Evolutionary conservation across 441 rosid species (phyloP).

Genomic region (Aquilaria agallochum): DNA sequence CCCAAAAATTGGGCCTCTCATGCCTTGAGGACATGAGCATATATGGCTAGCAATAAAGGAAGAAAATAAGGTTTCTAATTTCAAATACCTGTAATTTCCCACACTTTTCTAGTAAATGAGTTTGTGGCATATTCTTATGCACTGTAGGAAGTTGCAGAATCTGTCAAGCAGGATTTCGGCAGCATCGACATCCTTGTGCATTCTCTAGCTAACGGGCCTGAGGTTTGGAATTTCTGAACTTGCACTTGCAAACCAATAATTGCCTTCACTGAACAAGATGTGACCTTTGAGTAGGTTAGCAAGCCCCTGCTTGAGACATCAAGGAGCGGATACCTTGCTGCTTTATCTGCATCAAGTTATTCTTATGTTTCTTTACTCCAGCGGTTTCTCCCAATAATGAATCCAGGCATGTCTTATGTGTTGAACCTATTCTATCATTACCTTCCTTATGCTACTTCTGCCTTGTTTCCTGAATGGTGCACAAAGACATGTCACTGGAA

Average conservation of each 20-base stretch:
- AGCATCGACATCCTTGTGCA: conserved; percentile 94
- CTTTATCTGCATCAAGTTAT: conserved; percentile 92
- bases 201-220: conserved; percentile 98
- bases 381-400: conserved; percentile 91
- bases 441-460: not conserved
- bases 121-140: conserved; percentile 1
- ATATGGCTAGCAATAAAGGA: no score
- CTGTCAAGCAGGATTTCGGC: conserved; percentile 84
- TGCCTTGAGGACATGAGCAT: no score
- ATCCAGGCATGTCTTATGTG: conserved; percentile 54
- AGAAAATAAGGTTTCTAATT: no score
- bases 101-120: no score
- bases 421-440: not conserved
- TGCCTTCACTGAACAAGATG: conserved; percentile 1
- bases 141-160: conserved; percentile 82
- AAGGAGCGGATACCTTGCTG: conserved; percentile 90
- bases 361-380: conserved; percentile 80
- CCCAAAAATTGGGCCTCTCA: no score
- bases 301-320: conserved; percentile 94
- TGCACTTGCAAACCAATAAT: not conserved
- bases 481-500: not conserved
- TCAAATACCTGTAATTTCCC: no score
- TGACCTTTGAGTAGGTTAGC: conserved; percentile 39
- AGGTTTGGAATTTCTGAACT: conserved; percentile 41
- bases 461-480: not conserved